Evolutionary conservation across 805 yeast genomes (phyloP).

Genomic region (Saturnispora sanitii): DNA sequence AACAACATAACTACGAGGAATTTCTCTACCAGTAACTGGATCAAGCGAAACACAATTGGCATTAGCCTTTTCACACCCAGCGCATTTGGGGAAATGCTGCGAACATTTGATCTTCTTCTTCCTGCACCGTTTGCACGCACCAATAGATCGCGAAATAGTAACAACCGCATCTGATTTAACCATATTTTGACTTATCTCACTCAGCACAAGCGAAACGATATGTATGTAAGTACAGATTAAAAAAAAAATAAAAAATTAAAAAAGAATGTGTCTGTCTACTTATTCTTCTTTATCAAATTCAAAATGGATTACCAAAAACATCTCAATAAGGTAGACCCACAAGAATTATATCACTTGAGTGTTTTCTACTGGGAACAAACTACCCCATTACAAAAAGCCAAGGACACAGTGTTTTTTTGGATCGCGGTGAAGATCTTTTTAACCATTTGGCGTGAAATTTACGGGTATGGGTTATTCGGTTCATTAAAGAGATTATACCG

Average conservation of each 20-base stretch:
- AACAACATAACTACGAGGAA: slow-evolving; percentile 70
- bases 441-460: too few relatives aligned
- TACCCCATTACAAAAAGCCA: slow-evolving; percentile 5
- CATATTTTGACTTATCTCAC: too few relatives aligned
- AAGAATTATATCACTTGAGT: too few relatives aligned
- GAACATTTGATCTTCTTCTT: slow-evolving; percentile 57
- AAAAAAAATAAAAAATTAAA: too few relatives aligned
- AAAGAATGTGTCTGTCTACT: too few relatives aligned
- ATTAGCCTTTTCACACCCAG: slow-evolving; percentile 52
- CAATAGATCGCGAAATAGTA: slow-evolving; percentile 54
- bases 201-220: too few relatives aligned
- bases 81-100: slow-evolving; percentile 56
- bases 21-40: slow-evolving; percentile 79
- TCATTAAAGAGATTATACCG: slow-evolving; percentile 7
- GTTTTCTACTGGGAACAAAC: slow-evolving; percentile 1
- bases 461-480: slow-evolving; percentile 22
- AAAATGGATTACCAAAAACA: too few relatives aligned
- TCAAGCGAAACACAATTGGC: slow-evolving; percentile 77
- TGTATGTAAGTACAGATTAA: too few relatives aligned
- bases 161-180: slow-evolving; percentile 14
- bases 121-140: slow-evolving; percentile 82
- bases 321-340: too few relatives aligned
- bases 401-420: slow-evolving; percentile 13
- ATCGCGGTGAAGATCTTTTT: slow-evolving; percentile 8
- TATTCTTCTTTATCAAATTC: too few relatives aligned